Evolutionary conservation across 1,284 basidiomycete species (phyloP).

Genomic region (Ustilago sp.): DNA sequence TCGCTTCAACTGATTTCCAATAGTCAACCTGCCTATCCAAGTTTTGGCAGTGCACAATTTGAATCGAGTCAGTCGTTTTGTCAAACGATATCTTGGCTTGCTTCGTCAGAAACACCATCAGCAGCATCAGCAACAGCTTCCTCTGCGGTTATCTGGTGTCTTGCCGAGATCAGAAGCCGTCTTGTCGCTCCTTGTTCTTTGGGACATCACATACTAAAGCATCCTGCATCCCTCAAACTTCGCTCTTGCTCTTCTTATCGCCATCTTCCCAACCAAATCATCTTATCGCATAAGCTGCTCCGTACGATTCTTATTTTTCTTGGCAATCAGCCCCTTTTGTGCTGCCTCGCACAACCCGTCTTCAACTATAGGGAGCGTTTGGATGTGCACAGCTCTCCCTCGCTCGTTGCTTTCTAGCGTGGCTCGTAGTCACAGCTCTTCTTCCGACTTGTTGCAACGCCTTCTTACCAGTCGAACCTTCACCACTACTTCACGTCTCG

Average conservation of each 20-base stretch:
- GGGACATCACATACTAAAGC: not conserved
- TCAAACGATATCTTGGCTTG: conserved; percentile 6
- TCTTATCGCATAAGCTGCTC: not conserved
- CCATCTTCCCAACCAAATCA: conserved; percentile 1
- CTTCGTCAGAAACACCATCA: not conserved
- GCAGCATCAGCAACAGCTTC: not conserved
- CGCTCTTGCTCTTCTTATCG: not conserved
- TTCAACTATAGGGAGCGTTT: conserved; percentile 14
- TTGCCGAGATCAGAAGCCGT: conserved; percentile 9
- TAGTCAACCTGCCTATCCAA: not conserved
- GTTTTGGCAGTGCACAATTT: conserved; percentile 3
- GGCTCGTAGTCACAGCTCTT: conserved; percentile 31
- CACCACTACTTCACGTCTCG: conserved; percentile 10
- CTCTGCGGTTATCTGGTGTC: not conserved
- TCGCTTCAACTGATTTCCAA: not conserved
- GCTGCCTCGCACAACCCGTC: not conserved
- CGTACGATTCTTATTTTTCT: conserved; percentile 29
- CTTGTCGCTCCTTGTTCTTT: conserved; percentile 1
- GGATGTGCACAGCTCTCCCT: conserved; percentile 32
- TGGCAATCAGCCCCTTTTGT: conserved; percentile 8
- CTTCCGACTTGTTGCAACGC: conserved; percentile 16
- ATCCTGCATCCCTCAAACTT: conserved; percentile 1
- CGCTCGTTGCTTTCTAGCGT: conserved; percentile 35
- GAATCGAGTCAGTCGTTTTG: conserved; percentile 10
- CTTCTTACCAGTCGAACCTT: conserved; percentile 13